A percentile compares a stretch with the other conserved stretches of the same genome.
phyloP scores from a whole-genome alignment of 148 eudicot species.

The Pharnaceum exiguum region DNA sequence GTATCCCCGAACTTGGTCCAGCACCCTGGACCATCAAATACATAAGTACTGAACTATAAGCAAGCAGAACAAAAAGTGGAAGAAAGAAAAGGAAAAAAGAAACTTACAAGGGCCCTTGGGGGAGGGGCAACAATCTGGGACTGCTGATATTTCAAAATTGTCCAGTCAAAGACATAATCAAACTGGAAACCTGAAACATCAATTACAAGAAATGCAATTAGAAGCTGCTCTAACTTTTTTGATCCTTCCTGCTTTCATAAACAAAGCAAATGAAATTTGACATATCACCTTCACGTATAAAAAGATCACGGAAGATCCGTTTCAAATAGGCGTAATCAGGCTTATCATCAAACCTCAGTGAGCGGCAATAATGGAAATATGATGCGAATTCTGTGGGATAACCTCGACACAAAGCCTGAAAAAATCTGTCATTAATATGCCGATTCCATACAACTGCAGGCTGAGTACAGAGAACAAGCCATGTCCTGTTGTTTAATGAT shows the following conservation, averaged over 20 bases:
- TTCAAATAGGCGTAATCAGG: conserved; percentile 89
- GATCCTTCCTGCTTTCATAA: no score
- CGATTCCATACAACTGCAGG: neutral
- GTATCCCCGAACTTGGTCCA: conserved; percentile 85
- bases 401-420: conserved; percentile 78
- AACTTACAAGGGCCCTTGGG: conserved; percentile 72
- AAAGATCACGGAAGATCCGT: conserved; percentile 83
- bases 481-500: neutral
- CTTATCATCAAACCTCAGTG: conserved; percentile 84
- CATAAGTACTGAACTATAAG: neutral
- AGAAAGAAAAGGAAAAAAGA: conserved; percentile 4
- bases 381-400: conserved; percentile 91
- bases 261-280: neutral
- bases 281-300: conserved; percentile 79
- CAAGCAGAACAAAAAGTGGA: neutral
- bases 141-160: conserved; percentile 62
- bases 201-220: conserved; percentile 1
- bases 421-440: conserved; percentile 2
- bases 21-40: conserved; percentile 48
- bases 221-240: no score
- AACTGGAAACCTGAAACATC: conserved; percentile 67
- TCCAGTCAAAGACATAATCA: conserved; percentile 70
- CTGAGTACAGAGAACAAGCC: neutral
- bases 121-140: conserved; percentile 79
- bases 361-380: conserved; percentile 86